Evolutionary conservation across 2,329 filamentous ascomycete genomes (phyloP).

Genomic region (Alternaria rosae): DNA sequence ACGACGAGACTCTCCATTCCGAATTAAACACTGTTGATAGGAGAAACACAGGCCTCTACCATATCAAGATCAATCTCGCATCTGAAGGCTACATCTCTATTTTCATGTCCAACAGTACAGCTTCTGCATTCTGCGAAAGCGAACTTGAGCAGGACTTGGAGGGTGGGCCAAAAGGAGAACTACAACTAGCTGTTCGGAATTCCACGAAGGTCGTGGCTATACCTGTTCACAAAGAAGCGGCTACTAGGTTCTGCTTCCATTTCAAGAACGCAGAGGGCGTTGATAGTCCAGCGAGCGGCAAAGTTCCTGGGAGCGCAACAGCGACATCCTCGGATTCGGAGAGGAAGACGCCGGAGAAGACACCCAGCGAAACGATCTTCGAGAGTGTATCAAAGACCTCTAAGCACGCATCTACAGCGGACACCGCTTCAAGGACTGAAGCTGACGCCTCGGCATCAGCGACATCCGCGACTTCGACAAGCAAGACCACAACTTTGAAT

Average conservation of each 20-base stretch:
- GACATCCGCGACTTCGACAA: not conserved
- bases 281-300: not conserved
- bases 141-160: not conserved
- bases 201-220: not conserved
- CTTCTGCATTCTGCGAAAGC: conserved; percentile 1
- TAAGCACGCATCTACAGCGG: not conserved
- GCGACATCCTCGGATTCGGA: not conserved
- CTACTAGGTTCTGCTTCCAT: not conserved
- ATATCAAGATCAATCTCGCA: not conserved
- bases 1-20: fast-evolving
- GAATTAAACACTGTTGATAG: not conserved
- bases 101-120: not conserved
- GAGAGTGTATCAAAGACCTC: not conserved
- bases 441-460: not conserved
- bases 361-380: not conserved
- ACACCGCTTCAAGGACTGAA: not conserved
- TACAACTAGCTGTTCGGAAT: not conserved
- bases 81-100: conserved; percentile 10
- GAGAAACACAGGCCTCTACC: not conserved
- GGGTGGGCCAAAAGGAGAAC: not conserved
- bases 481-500: not conserved
- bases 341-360: not conserved
- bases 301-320: fast-evolving
- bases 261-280: not conserved
- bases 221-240: conserved; percentile 1